Conservation (phyloP, 768 basidiomycete species). For the Xanthoconium stramineum region DNA sequence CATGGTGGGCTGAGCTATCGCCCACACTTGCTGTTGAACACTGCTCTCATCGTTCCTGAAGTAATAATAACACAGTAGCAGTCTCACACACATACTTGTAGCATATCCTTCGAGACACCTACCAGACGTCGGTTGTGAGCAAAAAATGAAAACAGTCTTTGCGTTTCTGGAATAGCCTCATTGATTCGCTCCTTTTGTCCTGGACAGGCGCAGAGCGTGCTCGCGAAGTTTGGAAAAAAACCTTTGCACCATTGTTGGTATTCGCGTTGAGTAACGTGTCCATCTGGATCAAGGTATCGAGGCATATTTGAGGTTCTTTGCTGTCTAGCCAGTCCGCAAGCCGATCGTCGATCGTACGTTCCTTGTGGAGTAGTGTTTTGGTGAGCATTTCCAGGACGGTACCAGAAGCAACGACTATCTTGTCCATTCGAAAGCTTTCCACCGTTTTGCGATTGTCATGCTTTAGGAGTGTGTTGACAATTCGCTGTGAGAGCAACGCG, state of each 20-base stretch:
- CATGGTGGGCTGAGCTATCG: not conserved
- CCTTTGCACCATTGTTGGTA: not conserved
- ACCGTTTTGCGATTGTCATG: not conserved
- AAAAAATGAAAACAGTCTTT: slow-evolving; percentile 2
- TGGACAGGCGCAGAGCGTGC: not conserved
- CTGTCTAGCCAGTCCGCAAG: slow-evolving; percentile 5
- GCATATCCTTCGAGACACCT: too few species aligned
- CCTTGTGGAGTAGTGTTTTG: not conserved
- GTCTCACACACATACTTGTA: too few species aligned
- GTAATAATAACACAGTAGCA: not conserved
- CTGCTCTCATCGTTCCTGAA: not conserved
- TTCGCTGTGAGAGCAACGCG: slow-evolving; percentile 1
- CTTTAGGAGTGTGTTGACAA: not conserved
- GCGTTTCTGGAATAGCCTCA: slow-evolving; percentile 4
- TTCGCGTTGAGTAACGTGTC: not conserved
- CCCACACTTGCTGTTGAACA: not conserved
- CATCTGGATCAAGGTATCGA: slow-evolving; percentile 8
- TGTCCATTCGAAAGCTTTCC: slow-evolving; percentile 7
- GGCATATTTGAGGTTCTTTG: not conserved
- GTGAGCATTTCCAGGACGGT: slow-evolving; percentile 5
- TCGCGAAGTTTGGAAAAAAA: not conserved
- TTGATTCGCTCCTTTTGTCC: not conserved
- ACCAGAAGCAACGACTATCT: slow-evolving; percentile 2
- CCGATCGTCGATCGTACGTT: not conserved
- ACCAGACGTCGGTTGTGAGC: not conserved